Conservation (phyloP, 1,284 basidiomycete genomes). For the Acaromyces ingoldii region DNA sequence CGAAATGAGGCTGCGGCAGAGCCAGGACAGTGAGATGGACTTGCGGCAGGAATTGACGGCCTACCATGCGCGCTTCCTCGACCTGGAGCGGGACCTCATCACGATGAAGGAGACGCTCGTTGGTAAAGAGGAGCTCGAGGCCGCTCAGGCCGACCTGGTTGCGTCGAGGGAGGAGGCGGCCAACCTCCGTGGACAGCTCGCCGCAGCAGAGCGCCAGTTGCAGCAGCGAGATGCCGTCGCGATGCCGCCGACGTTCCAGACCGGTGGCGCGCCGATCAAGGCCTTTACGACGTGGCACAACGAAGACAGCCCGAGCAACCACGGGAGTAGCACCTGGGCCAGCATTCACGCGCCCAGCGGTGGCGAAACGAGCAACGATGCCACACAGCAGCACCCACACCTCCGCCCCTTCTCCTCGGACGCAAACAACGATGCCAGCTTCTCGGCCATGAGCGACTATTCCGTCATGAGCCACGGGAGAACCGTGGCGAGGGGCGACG, state of each 20-base stretch:
- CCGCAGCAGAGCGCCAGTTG: too few relatives aligned
- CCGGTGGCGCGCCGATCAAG: too few relatives aligned
- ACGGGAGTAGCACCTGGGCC: conserved; percentile 1
- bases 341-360: conserved; percentile 1
- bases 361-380: too few relatives aligned
- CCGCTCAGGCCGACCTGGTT: conserved; percentile 12
- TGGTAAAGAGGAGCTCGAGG: conserved; percentile 14
- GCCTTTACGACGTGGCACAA: too few relatives aligned
- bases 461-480: not conserved
- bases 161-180: conserved; percentile 19
- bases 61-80: conserved; percentile 23
- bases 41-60: conserved; percentile 13
- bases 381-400: too few relatives aligned
- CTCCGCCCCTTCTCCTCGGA: too few relatives aligned
- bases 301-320: too few relatives aligned
- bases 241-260: too few relatives aligned
- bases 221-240: too few relatives aligned
- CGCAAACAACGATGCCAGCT: too few relatives aligned
- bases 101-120: conserved; percentile 29
- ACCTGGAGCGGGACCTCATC: conserved; percentile 30
- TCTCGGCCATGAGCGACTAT: too few relatives aligned
- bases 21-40: conserved; percentile 18
- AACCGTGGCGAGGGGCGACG: not conserved
- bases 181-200: conserved; percentile 16
- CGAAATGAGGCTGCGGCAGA: conserved; percentile 13